Conservation (phyloP, 2,329 filamentous ascomycete species). For the Biscogniauxia mediterranea region DNA sequence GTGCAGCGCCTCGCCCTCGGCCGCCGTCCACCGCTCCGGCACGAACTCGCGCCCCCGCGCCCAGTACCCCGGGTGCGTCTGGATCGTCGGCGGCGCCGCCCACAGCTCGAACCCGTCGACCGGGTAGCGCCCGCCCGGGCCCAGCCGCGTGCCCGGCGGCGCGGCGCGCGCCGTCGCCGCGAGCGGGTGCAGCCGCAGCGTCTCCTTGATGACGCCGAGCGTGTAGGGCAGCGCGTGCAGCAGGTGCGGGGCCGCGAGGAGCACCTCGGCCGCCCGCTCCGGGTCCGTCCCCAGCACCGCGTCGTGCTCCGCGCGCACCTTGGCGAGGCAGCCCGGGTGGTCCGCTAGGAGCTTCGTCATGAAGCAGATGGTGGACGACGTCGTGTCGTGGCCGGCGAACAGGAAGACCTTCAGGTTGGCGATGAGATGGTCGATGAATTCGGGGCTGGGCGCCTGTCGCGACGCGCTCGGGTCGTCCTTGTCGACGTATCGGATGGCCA, state of each 20-base stretch:
- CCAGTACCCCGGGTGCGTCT: conserved; percentile 31
- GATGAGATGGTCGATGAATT: conserved; percentile 31
- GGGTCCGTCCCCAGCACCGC: conserved; percentile 32
- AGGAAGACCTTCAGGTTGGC: conserved; percentile 37
- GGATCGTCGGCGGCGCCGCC: conserved; percentile 21
- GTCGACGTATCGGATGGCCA: conserved; percentile 26
- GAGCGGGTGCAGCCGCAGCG: conserved; percentile 33
- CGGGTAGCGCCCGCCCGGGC: conserved; percentile 25
- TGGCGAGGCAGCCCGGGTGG: conserved; percentile 30
- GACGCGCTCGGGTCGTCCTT: conserved; percentile 21
- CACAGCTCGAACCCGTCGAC: conserved; percentile 29
- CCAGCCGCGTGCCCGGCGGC: conserved; percentile 19
- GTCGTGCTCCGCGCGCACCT: conserved; percentile 38
- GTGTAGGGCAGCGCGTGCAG: conserved; percentile 38
- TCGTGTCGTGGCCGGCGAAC: conserved; percentile 40
- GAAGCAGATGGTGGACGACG: conserved; percentile 35
- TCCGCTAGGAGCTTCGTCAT: conserved; percentile 32
- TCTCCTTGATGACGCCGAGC: conserved; percentile 38
- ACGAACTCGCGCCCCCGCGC: conserved; percentile 35
- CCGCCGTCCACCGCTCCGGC: conserved; percentile 33
- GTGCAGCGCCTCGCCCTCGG: conserved; percentile 28
- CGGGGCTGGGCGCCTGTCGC: conserved; percentile 19
- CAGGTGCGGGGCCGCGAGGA: conserved; percentile 26
- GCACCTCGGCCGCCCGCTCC: conserved; percentile 16
- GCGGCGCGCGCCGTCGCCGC: conserved; percentile 27